phyloP scores from a whole-genome alignment of 495 filamentous ascomycete genomes.

The Penicillium coprophilum region DNA sequence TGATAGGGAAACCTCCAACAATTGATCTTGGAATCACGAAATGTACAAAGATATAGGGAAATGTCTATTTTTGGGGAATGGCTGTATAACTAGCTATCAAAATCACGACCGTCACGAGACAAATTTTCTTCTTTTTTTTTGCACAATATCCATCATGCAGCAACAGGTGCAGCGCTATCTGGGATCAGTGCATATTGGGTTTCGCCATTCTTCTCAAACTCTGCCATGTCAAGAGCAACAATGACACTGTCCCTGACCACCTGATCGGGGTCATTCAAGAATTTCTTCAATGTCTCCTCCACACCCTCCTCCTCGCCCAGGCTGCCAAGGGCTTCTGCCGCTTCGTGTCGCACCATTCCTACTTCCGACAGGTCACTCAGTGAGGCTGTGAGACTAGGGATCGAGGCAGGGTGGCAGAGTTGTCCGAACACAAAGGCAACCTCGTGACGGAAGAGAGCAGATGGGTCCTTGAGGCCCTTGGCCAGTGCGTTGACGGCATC shows the following conservation, averaged over 20 bases:
- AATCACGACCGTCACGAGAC: constrained; percentile 36
- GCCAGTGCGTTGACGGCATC: constrained; percentile 81
- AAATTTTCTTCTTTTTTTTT: constrained; percentile 24
- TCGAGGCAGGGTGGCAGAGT: constrained; percentile 90
- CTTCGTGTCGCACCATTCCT: constrained; percentile 97
- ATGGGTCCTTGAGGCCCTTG: constrained; percentile 81
- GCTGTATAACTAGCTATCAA: constrained; percentile 33
- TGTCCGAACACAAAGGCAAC: constrained; percentile 98
- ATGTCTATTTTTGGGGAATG: constrained; percentile 23
- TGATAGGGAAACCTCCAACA: constrained; percentile 44
- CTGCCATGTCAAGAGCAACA: constrained; percentile 97
- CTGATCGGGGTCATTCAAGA: constrained; percentile 84
- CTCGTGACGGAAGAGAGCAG: constrained; percentile 95
- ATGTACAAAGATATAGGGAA: constrained; percentile 27
- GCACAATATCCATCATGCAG: constrained; percentile 35
- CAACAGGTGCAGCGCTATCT: constrained; percentile 42
- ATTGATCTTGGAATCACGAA: constrained; percentile 30
- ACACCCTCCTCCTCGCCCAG: constrained; percentile 92
- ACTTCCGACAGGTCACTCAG: constrained; percentile 77
- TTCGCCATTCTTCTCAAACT: constrained; percentile 88
- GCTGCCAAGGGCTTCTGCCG: constrained; percentile 95
- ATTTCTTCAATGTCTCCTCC: constrained; percentile 76
- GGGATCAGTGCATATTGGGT: constrained; percentile 89
- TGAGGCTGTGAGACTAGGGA: constrained; percentile 78
- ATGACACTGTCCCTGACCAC: constrained; percentile 93